Evolutionary conservation across 2,329 filamentous ascomycete species (phyloP).

Genomic region (Fusarium annulatum): DNA sequence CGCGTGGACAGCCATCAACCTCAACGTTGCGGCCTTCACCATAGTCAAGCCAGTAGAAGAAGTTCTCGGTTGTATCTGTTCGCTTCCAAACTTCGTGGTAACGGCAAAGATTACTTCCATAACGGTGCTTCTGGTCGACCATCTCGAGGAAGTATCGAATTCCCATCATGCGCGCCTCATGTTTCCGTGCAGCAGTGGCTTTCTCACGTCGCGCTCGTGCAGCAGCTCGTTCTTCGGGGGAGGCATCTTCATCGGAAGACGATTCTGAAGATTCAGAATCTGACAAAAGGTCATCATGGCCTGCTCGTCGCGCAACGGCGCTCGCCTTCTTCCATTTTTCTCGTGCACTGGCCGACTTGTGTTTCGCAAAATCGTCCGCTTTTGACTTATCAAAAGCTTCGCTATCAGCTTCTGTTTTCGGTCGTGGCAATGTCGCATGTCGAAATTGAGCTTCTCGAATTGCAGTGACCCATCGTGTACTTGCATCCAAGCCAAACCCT

Average conservation of each 20-base stretch:
- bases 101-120: conserved; percentile 81
- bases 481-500: conserved; percentile 76
- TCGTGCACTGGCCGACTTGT: conserved; percentile 58
- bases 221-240: conserved; percentile 53
- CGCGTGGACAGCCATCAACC: conserved; percentile 76
- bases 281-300: conserved; percentile 70
- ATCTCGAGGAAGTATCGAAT: conserved; percentile 87
- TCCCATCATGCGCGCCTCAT: conserved; percentile 82
- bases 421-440: conserved; percentile 60
- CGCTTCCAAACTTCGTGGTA: conserved; percentile 90
- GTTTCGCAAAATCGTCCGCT: conserved; percentile 12
- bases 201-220: conserved; percentile 56
- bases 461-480: conserved; percentile 77
- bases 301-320: conserved; percentile 76
- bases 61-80: conserved; percentile 82
- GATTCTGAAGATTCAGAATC: conserved; percentile 51
- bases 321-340: conserved; percentile 81
- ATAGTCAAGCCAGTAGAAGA: conserved; percentile 93
- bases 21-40: conserved; percentile 80
- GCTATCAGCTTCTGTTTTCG: conserved; percentile 38
- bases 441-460: conserved; percentile 67
- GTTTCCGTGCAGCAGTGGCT: conserved; percentile 67
- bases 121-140: conserved; percentile 87
- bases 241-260: conserved; percentile 45
- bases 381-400: conserved; percentile 9